Percentiles rank a stretch among this genome's conserved stretches.
Conservation (phyloP, 2,329 filamentous ascomycete species). For the Penicillium capsulatum region DNA sequence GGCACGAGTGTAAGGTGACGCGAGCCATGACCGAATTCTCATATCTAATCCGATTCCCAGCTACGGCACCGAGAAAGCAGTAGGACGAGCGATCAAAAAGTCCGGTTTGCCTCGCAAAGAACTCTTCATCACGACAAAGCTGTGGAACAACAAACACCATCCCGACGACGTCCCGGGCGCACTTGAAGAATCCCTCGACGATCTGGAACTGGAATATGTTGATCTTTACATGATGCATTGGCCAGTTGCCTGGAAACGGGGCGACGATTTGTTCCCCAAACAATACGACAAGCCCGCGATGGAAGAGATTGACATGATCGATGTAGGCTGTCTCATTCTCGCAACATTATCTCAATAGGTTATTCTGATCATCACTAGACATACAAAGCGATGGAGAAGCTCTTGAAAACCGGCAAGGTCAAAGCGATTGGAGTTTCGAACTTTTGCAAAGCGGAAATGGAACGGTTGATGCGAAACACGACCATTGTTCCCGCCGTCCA, state of each 20-base stretch:
- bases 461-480: slow-evolving; percentile 44
- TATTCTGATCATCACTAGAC: slow-evolving; percentile 36
- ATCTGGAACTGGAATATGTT: slow-evolving; percentile 62
- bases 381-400: slow-evolving; percentile 50
- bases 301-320: slow-evolving; percentile 48
- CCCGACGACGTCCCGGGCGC: slow-evolving; percentile 60
- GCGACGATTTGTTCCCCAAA: slow-evolving; percentile 48
- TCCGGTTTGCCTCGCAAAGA: slow-evolving; percentile 61
- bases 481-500: slow-evolving; percentile 47
- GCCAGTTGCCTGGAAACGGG: slow-evolving; percentile 52
- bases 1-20: slow-evolving; percentile 39
- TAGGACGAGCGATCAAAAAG: slow-evolving; percentile 61
- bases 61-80: slow-evolving; percentile 63
- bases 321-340: slow-evolving; percentile 30
- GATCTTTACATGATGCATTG: slow-evolving; percentile 69
- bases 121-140: slow-evolving; percentile 63
- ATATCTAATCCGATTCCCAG: slow-evolving; percentile 17
- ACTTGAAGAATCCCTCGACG: slow-evolving; percentile 57
- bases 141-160: slow-evolving; percentile 63
- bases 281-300: slow-evolving; percentile 41
- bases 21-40: neutral
- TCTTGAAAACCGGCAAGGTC: slow-evolving; percentile 41
- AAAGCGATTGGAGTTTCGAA: slow-evolving; percentile 54
- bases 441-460: slow-evolving; percentile 48
- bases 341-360: neutral